Percentiles rank a stretch among this genome's conserved stretches.
Conservation (phyloP, 1,284 basidiomycete species). For the Neonothopanus nambi region DNA sequence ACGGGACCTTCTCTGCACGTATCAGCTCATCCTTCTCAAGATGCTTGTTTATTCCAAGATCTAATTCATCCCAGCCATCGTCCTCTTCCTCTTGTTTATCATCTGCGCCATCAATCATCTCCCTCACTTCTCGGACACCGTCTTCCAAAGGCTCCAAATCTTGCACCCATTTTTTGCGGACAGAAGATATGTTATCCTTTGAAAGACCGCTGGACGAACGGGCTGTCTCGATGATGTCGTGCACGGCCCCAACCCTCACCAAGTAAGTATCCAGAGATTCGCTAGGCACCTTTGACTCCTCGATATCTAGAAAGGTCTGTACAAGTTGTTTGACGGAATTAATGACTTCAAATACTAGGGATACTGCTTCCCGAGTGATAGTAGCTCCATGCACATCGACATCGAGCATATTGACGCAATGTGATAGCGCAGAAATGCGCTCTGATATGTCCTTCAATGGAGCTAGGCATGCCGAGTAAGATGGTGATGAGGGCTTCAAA, state of each 20-base stretch:
- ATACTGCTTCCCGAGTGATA: slow-evolving; percentile 49
- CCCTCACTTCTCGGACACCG: slow-evolving; percentile 56
- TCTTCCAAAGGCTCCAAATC: slow-evolving; percentile 64
- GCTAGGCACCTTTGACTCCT: slow-evolving; percentile 21
- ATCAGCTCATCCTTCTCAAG: slow-evolving; percentile 46
- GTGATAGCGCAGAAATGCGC: slow-evolving; percentile 55
- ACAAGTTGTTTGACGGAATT: slow-evolving; percentile 44
- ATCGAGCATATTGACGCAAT: slow-evolving; percentile 57
- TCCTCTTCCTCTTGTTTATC: slow-evolving; percentile 37
- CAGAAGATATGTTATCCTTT: slow-evolving; percentile 57
- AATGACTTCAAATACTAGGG: slow-evolving; percentile 46
- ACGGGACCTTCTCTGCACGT: slow-evolving; percentile 50
- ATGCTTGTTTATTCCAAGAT: slow-evolving; percentile 40
- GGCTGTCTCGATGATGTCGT: slow-evolving; percentile 61
- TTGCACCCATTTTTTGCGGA: slow-evolving; percentile 53
- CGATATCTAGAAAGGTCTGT: slow-evolving; percentile 38
- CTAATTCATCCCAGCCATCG: slow-evolving; percentile 71
- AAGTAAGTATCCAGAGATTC: slow-evolving; percentile 52
- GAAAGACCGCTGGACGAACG: slow-evolving; percentile 49
- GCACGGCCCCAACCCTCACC: slow-evolving; percentile 60
- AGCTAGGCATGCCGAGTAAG: slow-evolving; percentile 52
- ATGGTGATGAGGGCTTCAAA: slow-evolving; percentile 60
- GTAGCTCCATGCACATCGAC: slow-evolving; percentile 49
- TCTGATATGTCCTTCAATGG: slow-evolving; percentile 60
- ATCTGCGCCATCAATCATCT: slow-evolving; percentile 47